Evolutionary conservation across 1,284 basidiomycete genomes (phyloP), one percentile per base, ranked within the genome.

Genomic region (Ceratobasidium sp.): DNA sequence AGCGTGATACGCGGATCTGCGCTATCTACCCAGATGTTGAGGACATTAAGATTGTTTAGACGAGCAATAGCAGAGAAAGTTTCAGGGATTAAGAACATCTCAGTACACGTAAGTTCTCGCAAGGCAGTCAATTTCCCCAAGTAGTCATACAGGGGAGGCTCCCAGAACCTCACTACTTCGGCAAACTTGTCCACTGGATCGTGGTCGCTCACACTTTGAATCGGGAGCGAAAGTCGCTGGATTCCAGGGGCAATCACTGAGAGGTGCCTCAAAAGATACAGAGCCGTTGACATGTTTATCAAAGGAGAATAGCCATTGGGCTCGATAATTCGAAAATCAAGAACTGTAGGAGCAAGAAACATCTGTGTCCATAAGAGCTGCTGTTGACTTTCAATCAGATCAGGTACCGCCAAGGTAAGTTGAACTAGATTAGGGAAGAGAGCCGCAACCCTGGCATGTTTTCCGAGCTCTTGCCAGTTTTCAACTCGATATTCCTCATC

Each of bases 351-450:
- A 23, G 68, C 28, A n/a, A 57, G 33, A 38, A 70, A 57, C 52
- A 28, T 42, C 46, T 17, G 28, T 9, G 42, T 70, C 68, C 68
- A 70, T 13, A 70, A 38, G 7, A 70, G 28, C 23, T 70, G 68
- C 17, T 70, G 33, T 57, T 17, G 68, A 28, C 52, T 38, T n/a
- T 38, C 23, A 33, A 57, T 44, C 38, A 12, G 10, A 20, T n/a
- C 40, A 3, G 33, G 52, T 20, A 40, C 38, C 28, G 57, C 57
- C 17, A 70, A 9, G 3, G 68, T 70, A 15, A 70, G 52, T n/a
- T 20, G 54, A 17, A 44, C 33, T 20, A 70, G 68, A 20, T 70
- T 54, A 9, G 68, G 52, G 33, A 70, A 38, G 33, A 70, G 20
- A 20, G 68, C 52, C 6, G 33, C 40, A 12, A n/a, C 33, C 26